Conservation (phyloP, 2,329 filamentous ascomycete species). For the Penicillium sp. region DNA sequence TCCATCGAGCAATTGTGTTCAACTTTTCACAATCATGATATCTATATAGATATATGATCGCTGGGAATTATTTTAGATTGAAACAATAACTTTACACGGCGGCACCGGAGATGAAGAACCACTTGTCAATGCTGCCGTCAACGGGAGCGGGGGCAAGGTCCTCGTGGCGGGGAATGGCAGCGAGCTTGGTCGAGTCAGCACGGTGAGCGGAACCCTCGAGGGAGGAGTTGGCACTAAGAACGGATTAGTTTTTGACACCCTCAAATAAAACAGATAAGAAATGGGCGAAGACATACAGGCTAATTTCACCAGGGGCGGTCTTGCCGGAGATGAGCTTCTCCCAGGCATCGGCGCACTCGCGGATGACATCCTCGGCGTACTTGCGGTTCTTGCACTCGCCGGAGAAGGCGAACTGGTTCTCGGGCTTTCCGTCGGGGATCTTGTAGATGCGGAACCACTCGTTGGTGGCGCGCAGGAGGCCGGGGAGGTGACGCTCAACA, state of each 20-base stretch:
- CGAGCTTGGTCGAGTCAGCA: slow-evolving; percentile 68
- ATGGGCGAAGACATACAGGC: slow-evolving; percentile 64
- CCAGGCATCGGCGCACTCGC: slow-evolving; percentile 96
- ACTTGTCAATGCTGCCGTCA: slow-evolving; percentile 97
- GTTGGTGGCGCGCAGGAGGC: slow-evolving; percentile 94
- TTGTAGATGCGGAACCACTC: slow-evolving; percentile 99
- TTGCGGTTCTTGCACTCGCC: slow-evolving; percentile 99
- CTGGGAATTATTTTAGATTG: slow-evolving; percentile 14
- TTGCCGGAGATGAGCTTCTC: slow-evolving; percentile 93
- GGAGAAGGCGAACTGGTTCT: slow-evolving; percentile 99
- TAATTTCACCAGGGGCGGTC: slow-evolving; percentile 73
- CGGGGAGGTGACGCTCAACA: slow-evolving; percentile 96
- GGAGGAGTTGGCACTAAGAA: slow-evolving; percentile 72
- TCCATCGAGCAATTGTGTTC: background rate
- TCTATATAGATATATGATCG: background rate
- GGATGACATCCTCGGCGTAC: slow-evolving; percentile 95
- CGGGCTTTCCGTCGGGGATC: slow-evolving; percentile 99
- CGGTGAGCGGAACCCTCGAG: slow-evolving; percentile 73
- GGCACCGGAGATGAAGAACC: slow-evolving; percentile 99
- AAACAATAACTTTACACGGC: slow-evolving; percentile 62
- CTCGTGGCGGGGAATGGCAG: slow-evolving; percentile 76
- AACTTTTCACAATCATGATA: background rate
- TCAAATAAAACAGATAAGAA: background rate
- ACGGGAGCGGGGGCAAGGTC: slow-evolving; percentile 84
- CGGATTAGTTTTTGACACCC: slow-evolving; percentile 12